Base-by-base conservation (phyloP, 208 protist genomes). In the Crithidia brevicula region DNA sequence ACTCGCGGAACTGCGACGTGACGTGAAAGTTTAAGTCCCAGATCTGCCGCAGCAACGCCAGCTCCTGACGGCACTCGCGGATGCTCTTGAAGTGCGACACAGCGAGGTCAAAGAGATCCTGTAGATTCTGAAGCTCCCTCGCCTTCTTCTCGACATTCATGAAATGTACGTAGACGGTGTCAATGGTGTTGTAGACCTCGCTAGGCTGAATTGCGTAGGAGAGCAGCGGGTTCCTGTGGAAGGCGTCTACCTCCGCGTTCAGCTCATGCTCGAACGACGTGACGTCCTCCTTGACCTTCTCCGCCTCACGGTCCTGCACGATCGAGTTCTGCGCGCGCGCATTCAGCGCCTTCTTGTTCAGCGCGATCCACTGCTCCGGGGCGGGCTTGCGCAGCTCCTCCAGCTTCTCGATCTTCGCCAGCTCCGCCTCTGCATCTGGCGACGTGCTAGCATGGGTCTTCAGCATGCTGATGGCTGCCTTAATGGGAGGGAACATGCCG, bases 51-150 rank as follows among this genome's bases (percentile, higher is more conserved):
- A 98, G 70, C 68, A 96, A 78, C 81, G 94, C 87, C 43, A 97
- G 72, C 59, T 98, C 92, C 68, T 95, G 83, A 4, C 95, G 83
- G 65, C 93, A 98, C 47, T 97, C 92, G 34, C 88, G 81, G 60
- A 99, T 93, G 68, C 89, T 85, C 61, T 97, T 94, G 61, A 96
- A 97, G 43, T 98, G 93, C 22, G 95, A 96, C 18, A 88, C 74
- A 31, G 85, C 90, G 46, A 98, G 75, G 71, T 99, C 97, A 71
- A 99, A 98, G 16, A 99, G 83, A 62, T 98, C 94, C 71, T 99
- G 92, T 33, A 97, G 72, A 58, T 97, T 91, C 57, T 95, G 86
- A 33, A 99, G 72, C 33, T 89, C 83, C 47, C 82, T 88, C 30
- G 91, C 97, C 67, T 98, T 82, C 20, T 80, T 38, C 74, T 98